Conservation (phyloP, 2,329 filamentous ascomycete species). For the Pyrenophora tritici-repentis region DNA sequence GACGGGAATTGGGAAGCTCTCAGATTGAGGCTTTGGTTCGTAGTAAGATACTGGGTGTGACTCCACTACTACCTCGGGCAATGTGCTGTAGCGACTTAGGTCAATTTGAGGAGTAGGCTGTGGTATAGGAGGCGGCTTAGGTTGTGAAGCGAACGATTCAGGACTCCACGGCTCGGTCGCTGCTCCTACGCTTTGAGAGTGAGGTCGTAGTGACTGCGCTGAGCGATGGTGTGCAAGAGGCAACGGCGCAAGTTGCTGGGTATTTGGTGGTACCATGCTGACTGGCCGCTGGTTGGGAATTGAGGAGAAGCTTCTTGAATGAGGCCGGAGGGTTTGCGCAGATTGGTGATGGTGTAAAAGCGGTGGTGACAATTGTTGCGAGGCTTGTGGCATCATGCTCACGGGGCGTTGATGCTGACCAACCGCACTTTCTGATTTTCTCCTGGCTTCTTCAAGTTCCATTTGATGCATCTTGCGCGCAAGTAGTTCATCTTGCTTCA, state of each 20-base stretch:
- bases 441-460: slow-evolving; percentile 32
- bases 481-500: slow-evolving; percentile 39
- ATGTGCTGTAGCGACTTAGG: slow-evolving; percentile 11
- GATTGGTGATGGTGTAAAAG: slow-evolving; percentile 21
- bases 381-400: slow-evolving; percentile 15
- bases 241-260: slow-evolving; percentile 2
- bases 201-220: slow-evolving; percentile 11
- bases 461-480: slow-evolving; percentile 35
- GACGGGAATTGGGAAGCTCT: slow-evolving; percentile 19
- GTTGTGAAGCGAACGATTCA: slow-evolving; percentile 15
- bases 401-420: slow-evolving; percentile 19
- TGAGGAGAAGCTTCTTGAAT: slow-evolving; percentile 20
- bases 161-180: slow-evolving; percentile 18
- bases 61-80: slow-evolving; percentile 21
- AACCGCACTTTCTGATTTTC: slow-evolving; percentile 27
- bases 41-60: slow-evolving; percentile 4
- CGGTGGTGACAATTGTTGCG: slow-evolving; percentile 12
- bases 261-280: not conserved
- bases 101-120: not conserved
- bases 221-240: slow-evolving; percentile 1
- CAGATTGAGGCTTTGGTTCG: slow-evolving; percentile 8
- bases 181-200: slow-evolving; percentile 20
- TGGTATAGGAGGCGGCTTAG: not conserved
- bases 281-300: not conserved
- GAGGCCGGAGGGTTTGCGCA: slow-evolving; percentile 12